A percentile compares a stretch with the other conserved stretches of the same genome.
These are phyloP conservation scores for Fraxinus ornus DNA, from an alignment of 305 asterid genomes.

Conservation along the genomic window DNA sequence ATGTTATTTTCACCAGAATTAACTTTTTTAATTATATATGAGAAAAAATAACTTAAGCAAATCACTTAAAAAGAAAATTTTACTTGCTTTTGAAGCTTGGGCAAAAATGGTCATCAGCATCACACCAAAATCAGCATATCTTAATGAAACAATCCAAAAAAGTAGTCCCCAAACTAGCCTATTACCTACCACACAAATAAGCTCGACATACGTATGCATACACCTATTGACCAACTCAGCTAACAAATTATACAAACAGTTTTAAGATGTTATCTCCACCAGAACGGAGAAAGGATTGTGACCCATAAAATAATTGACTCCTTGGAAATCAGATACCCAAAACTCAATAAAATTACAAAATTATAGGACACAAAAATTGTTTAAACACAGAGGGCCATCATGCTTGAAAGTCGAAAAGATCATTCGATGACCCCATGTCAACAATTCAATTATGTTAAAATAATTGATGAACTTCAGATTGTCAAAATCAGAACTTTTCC, in stretches of 20 bases:
- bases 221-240: not conserved
- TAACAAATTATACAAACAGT: not conserved
- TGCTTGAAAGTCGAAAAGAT: not conserved
- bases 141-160: not conserved
- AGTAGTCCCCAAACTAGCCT: not conserved
- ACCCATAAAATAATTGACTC: not conserved
- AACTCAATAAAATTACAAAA: slow-evolving; percentile 7
- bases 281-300: not conserved
- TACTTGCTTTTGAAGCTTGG: not conserved
- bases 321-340: not conserved
- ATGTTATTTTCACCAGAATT: not conserved
- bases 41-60: not conserved
- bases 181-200: not conserved
- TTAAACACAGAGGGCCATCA: not conserved
- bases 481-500: not conserved
- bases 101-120: not conserved
- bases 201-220: not conserved
- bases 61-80: not conserved
- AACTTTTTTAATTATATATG: not conserved
- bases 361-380: not conserved
- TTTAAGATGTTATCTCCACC: not conserved
- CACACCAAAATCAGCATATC: not conserved
- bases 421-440: not conserved
- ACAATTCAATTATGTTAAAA: slow-evolving; percentile 10
- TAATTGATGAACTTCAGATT: not conserved